Conservation (phyloP, 495 filamentous ascomycete genomes). For the Daldinia grandis region DNA sequence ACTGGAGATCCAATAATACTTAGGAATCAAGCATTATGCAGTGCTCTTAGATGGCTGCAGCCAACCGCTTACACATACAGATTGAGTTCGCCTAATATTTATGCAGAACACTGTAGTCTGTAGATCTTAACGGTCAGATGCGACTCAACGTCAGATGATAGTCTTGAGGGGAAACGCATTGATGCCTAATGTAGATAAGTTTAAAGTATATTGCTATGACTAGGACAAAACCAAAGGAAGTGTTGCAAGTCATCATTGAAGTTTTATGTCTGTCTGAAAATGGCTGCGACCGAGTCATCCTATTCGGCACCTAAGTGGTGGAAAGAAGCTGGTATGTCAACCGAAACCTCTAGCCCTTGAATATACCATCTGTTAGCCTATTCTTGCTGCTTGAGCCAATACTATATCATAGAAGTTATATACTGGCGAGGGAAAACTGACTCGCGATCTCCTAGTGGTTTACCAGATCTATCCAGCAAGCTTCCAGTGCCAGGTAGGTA, state of each 20-base stretch:
- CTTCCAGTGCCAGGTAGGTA: constrained; percentile 65
- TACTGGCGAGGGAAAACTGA: not conserved
- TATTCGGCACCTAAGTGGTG: constrained; percentile 60
- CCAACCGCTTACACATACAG: constrained; percentile 4
- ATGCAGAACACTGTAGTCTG: constrained; percentile 6
- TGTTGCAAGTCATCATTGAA: not conserved
- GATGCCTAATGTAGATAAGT: constrained; percentile 26
- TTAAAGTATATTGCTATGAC: constrained; percentile 6
- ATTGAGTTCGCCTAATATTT: not conserved
- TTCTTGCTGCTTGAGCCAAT: not conserved
- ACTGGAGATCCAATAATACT: constrained; percentile 7
- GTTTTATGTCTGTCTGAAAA: constrained; percentile 10
- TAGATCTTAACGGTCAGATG: constrained; percentile 27
- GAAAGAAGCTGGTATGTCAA: constrained; percentile 57
- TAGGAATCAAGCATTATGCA: not conserved
- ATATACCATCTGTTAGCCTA: not conserved
- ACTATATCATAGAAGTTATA: not conserved
- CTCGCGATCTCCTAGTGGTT: constrained; percentile 40
- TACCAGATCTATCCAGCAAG: constrained; percentile 72
- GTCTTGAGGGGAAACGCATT: constrained; percentile 15
- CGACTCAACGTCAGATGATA: constrained; percentile 30
- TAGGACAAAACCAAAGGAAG: not conserved
- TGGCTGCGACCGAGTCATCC: constrained; percentile 31
- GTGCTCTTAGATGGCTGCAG: constrained; percentile 14
- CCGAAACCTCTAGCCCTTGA: not conserved